phyloP scores from a whole-genome alignment of 139 green algal genomes.

The Spirogloea muscicola region DNA sequence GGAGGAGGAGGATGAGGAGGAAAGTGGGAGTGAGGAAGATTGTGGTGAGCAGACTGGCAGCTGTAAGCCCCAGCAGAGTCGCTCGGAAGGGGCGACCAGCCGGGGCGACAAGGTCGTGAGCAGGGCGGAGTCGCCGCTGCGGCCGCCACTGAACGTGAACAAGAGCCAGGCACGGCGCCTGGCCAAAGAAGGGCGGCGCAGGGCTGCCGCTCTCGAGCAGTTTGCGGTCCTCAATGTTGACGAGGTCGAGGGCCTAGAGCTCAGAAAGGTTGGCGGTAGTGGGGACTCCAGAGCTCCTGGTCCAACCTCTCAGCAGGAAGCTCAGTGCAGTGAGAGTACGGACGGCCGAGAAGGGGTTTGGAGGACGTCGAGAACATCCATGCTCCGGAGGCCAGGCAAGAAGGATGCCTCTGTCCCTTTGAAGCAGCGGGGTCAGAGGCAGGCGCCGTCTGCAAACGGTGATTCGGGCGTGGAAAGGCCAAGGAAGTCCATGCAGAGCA shows the following conservation, averaged over 20 bases:
- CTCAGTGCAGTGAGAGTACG: neutral
- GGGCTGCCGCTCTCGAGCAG: neutral
- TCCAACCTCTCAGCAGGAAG: neutral
- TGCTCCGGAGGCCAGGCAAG: no score
- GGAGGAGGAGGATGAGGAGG: neutral
- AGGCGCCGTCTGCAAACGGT: no score
- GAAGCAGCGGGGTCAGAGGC: no score
- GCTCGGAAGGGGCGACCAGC: neutral
- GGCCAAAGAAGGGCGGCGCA: constrained; percentile 16
- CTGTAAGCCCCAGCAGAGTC: neutral
- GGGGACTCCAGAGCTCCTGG: neutral
- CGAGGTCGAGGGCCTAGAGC: neutral
- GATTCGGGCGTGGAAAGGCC: no score
- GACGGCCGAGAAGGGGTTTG: neutral
- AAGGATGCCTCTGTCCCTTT: no score
- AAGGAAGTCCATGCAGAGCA: no score
- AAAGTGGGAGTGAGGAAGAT: constrained; percentile 11
- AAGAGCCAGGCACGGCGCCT: constrained; percentile 12
- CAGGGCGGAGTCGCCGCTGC: no score
- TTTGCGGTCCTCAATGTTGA: neutral
- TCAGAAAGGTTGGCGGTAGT: neutral
- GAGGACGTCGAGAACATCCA: constrained; percentile 35
- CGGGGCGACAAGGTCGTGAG: constrained; percentile 48
- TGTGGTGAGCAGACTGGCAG: no score
- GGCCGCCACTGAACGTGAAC: no score